Conservation (phyloP, 306 rosid genomes). For the Quercus aquifolioides region DNA sequence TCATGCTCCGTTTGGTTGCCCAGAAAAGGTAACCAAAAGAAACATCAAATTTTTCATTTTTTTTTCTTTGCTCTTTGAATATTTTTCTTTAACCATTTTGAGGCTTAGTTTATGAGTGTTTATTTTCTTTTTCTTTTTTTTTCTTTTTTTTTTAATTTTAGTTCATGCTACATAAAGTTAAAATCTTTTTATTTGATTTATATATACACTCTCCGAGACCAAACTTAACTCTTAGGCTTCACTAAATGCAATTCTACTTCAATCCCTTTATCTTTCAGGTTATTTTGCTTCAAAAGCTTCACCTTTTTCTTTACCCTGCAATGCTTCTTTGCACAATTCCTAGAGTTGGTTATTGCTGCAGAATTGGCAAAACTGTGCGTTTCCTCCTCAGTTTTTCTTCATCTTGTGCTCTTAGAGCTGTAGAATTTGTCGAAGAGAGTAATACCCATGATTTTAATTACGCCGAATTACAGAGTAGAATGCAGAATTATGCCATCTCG, state of each 20-base stretch:
- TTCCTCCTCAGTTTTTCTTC: conserved; percentile 22
- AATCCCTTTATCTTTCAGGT: neutral
- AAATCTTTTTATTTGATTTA: neutral
- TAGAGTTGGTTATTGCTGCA: neutral
- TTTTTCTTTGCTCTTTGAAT: neutral
- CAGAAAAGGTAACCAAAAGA: neutral
- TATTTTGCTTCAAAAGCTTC: neutral
- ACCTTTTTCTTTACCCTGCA: conserved; percentile 9
- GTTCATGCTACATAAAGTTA: neutral
- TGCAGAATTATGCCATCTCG: conserved; percentile 33
- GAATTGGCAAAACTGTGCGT: conserved; percentile 12
- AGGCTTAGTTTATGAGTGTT: neutral
- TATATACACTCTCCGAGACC: neutral
- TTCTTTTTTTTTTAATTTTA: neutral
- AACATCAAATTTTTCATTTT: neutral
- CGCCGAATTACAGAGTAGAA: conserved; percentile 21
- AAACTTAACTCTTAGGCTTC: neutral
- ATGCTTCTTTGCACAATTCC: conserved; percentile 20
- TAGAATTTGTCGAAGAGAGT: conserved; percentile 12
- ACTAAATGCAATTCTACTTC: neutral
- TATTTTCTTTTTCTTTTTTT: neutral
- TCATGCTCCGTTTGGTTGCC: neutral
- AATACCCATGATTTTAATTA: conserved; percentile 7
- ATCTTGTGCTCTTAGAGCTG: conserved; percentile 19
- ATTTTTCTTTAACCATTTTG: neutral